Evolutionary conservation across 2,329 filamentous ascomycete species (phyloP), one percentile per base, ranked within the genome.

Genomic region (Alternaria rosae): DNA sequence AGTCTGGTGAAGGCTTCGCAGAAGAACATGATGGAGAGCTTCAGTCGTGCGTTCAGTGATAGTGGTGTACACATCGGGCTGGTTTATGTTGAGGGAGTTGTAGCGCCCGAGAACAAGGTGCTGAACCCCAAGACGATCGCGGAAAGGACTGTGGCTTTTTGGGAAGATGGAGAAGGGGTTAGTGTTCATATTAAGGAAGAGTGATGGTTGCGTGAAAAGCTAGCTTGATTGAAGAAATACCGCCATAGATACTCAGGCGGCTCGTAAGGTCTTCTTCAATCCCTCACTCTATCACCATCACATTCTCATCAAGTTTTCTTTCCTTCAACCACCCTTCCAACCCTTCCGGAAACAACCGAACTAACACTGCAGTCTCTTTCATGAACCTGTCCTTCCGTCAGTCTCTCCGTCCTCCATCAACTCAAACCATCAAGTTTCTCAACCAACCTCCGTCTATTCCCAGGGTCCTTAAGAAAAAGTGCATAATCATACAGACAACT

Each of bases 1-100:
- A 85, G 82, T 3, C 75, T 86, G 55, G 79, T 79, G 45, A 87
- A 87, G 68, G 82, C 84, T 1, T 80, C 84, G 0, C 85, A 87
- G 76, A 74, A 82, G 17, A 86, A 84, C 43, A 71, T 87, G 67
- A 78, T 85, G 10, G 73, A 83, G 59, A 82, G 78, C 15, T 72
- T 87, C 65, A 68, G 76, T 21, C 74, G 76, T 57, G 79, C 79
- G 9, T 85, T 81, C 57, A 65, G 67, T 11, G 70, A 78, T 53
- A 80, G 80, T 3, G 76, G 75, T 4, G 80, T 87, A 3, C 83
- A 86, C 60, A 70, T 84, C 17, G 85, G 81, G 0, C 68, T 86
- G 17, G 70, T 87, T 3, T 79, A 72, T 50, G 80, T 86, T 1
- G 81, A 80, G 4, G 85, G 84, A 0, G 66, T 72, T 1, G 83